Evolutionary conservation across 495 filamentous ascomycete species (phyloP), one percentile per base, ranked within the genome.

Genomic region (Aspergillus ellipticus): DNA sequence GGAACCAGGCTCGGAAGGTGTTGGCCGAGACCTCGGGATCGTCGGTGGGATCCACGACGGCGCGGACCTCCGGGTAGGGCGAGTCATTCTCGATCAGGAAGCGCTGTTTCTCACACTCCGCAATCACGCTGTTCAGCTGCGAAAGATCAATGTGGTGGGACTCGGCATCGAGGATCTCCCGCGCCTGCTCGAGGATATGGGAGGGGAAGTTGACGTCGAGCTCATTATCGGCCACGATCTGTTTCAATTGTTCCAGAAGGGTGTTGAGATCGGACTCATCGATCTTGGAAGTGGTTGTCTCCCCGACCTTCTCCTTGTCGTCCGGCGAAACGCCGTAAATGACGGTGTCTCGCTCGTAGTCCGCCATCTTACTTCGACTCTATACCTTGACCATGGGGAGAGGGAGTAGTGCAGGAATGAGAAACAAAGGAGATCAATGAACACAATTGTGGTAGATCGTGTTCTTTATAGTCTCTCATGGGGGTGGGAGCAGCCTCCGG

Each of bases 1-100:
- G 78, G 17, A 80, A 69, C 83, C 82, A 86, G 21, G 82, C 81
- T 15, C 83, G 78, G 48, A 86, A 76, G n/a, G 35, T 39, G n/a
- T 39, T 39, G 35, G 6, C 35, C 35, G 35, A 39, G 1, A 39
- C 35, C 35, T 13, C 35, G n/a, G 35, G 83, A 64, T 86, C 82
- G 57, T 80, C 76, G 0, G 65, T 53, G 15, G 62, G 59, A 16
- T 71, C 66, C 0, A 71, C 68, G 17, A 74, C 69, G 22, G 76
- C 69, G 20, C 76, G 68, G 5, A 79, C 76, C n/a, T 71, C 76
- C 0, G 73, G 68, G 51, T 79, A 79, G 0, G 76, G 74, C 0
- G 72, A 75, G 68, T 73, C 35, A 39, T 39, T 39, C 35, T 39
- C 35, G 5, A 39, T 39, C 8, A 39, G 35, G n/a, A 15, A 13